These are phyloP conservation scores for Aegilops umbellulata DNA, from an alignment of 176 grass and related monocot species.

Conservation along the genomic window DNA sequence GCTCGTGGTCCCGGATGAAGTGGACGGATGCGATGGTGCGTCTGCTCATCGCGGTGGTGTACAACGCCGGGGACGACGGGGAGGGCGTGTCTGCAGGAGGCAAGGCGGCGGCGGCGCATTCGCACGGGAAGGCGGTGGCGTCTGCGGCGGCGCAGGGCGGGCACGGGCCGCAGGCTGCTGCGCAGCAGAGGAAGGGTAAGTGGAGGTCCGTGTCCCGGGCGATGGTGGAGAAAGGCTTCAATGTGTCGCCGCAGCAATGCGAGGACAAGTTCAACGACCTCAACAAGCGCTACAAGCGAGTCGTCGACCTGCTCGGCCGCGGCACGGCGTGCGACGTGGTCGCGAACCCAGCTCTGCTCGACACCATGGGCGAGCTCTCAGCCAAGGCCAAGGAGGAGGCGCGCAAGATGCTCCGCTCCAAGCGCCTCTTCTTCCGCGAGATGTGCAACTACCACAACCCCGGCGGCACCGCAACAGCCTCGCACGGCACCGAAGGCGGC, in stretches of 20 bases:
- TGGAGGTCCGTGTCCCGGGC: constrained; percentile 83
- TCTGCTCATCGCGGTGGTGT: constrained; percentile 72
- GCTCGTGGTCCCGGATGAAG: constrained; percentile 92
- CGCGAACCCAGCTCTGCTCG: constrained; percentile 72
- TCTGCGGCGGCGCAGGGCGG: constrained; percentile 14
- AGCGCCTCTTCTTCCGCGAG: constrained; percentile 95
- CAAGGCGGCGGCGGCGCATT: neutral
- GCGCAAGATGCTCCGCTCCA: constrained; percentile 89
- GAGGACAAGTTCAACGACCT: constrained; percentile 99
- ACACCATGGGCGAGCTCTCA: constrained; percentile 59
- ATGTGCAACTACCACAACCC: constrained; percentile 96
- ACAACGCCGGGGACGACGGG: constrained; percentile 68
- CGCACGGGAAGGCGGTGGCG: neutral
- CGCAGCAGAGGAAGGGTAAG: constrained; percentile 88
- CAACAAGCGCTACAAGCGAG: constrained; percentile 95
- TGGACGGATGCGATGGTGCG: constrained; percentile 92
- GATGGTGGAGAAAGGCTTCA: constrained; percentile 76
- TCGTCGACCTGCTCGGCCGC: constrained; percentile 82
- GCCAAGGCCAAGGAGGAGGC: constrained; percentile 82
- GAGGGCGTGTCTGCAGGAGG: constrained; percentile 20
- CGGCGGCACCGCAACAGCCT: neutral
- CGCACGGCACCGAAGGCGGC: neutral
- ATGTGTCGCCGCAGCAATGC: constrained; percentile 94
- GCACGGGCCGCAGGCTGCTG: constrained; percentile 8
- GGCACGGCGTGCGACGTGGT: constrained; percentile 81